Conservation (phyloP, 202 grass and related monocot genomes). For the Carex sylvatica region DNA sequence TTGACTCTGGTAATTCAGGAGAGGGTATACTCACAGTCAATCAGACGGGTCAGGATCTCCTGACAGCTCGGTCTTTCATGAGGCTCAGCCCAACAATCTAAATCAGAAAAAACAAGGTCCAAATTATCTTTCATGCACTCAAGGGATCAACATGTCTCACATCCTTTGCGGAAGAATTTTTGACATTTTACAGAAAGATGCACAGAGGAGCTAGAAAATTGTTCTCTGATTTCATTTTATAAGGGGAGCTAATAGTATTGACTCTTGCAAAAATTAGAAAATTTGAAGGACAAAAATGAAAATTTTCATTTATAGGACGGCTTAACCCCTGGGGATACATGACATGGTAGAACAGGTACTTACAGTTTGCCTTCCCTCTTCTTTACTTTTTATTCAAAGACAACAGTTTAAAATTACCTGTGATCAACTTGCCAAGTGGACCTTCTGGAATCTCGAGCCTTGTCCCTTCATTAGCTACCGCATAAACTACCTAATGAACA, state of each 20-base stretch:
- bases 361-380: conserved; percentile 1
- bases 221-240: no score
- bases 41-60: conserved; percentile 88
- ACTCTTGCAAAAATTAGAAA: no score
- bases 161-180: neutral
- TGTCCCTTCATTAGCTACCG: conserved; percentile 77
- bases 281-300: no score
- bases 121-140: neutral
- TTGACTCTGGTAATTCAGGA: conserved; percentile 41
- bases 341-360: neutral
- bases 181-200: neutral
- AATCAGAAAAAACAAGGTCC: neutral
- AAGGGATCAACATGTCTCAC: neutral
- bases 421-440: conserved; percentile 86
- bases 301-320: no score
- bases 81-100: conserved; percentile 98
- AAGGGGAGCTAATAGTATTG: no score
- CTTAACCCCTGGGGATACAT: no score
- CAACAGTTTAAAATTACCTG: conserved; percentile 44
- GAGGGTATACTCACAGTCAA: conserved; percentile 80
- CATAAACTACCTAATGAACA: conserved; percentile 67
- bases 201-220: no score
- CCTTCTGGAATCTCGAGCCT: conserved; percentile 87
- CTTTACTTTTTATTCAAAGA: neutral
- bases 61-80: conserved; percentile 80